These are phyloP conservation scores for Pseudogymnoascus sp. DNA, from an alignment of 2,329 filamentous ascomycete genomes.

Conservation along the genomic window DNA sequence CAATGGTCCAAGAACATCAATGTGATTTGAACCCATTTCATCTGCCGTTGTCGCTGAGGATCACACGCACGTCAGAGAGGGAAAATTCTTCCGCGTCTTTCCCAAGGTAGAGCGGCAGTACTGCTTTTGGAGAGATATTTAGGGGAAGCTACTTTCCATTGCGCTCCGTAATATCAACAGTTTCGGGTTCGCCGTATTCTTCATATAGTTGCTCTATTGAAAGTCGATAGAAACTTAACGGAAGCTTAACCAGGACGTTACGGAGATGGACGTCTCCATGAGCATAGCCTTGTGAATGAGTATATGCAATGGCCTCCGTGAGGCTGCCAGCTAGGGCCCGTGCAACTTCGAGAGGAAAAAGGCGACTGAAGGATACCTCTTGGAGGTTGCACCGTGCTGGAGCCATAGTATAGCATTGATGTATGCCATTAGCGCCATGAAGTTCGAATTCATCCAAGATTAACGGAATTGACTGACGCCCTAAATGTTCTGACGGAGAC, in stretches of 20 bases:
- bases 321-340: constrained; percentile 22
- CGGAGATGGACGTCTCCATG: background rate
- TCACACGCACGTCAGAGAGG: constrained; percentile 24
- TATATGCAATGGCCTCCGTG: constrained; percentile 18
- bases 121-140: background rate
- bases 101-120: constrained; percentile 13
- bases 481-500: constrained; percentile 15
- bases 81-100: constrained; percentile 26
- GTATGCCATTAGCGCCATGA: constrained; percentile 37
- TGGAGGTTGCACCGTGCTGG: constrained; percentile 25
- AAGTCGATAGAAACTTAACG: background rate
- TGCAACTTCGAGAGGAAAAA: constrained; percentile 23
- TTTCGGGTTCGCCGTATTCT: background rate
- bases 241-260: background rate
- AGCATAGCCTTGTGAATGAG: constrained; percentile 14
- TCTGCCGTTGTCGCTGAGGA: constrained; percentile 27
- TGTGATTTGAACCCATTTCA: constrained; percentile 21
- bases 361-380: constrained; percentile 23
- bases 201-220: background rate
- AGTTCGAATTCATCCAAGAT: constrained; percentile 33
- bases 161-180: background rate
- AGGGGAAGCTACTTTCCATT: background rate
- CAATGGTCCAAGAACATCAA: constrained; percentile 18
- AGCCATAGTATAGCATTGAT: constrained; percentile 29
- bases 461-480: constrained; percentile 27